Percentiles rank a stretch among this genome's conserved stretches.
Conservation (phyloP, 306 rosid genomes). For the Cicer arietinum region DNA sequence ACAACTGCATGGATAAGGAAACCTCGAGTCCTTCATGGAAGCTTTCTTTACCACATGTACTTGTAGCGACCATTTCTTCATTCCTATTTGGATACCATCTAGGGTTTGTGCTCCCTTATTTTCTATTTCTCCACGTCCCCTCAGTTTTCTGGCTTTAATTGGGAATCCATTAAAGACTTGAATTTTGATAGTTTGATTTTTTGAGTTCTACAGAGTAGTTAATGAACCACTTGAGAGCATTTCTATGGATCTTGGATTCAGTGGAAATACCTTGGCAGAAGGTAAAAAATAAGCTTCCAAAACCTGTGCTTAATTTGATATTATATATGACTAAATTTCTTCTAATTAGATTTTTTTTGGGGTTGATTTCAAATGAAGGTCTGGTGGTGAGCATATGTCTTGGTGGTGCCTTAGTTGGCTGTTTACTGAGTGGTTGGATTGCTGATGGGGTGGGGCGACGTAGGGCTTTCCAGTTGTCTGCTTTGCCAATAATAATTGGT, state of each 20-base stretch:
- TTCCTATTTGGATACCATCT: constrained; percentile 94
- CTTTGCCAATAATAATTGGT: constrained; percentile 92
- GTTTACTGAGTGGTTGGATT: constrained; percentile 89
- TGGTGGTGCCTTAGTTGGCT: constrained; percentile 93
- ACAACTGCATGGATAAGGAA: constrained; percentile 54
- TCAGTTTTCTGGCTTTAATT: constrained; percentile 31
- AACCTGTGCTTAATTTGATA: constrained; percentile 35
- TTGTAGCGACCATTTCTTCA: constrained; percentile 77
- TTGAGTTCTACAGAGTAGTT: constrained; percentile 69
- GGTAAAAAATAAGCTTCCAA: constrained; percentile 53
- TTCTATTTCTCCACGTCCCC: constrained; percentile 37
- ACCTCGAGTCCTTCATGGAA: constrained; percentile 81
- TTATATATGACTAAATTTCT: constrained; percentile 28
- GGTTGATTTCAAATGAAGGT: constrained; percentile 59
- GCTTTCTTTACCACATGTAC: constrained; percentile 84
- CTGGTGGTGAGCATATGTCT: constrained; percentile 95
- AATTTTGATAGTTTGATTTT: constrained; percentile 34
- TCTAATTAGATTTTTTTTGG: constrained; percentile 31
- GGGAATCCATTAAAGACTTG: constrained; percentile 20
- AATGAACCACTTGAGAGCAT: constrained; percentile 98
- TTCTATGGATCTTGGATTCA: constrained; percentile 89
- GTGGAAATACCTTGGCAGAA: constrained; percentile 92
- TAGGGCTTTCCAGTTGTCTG: constrained; percentile 86
- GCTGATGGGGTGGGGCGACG: constrained; percentile 98
- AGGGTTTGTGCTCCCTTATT: constrained; percentile 67